Evolutionary conservation across 768 basidiomycete genomes (phyloP), one percentile per base, ranked within the genome.

Genomic region (Mycena galopus): DNA sequence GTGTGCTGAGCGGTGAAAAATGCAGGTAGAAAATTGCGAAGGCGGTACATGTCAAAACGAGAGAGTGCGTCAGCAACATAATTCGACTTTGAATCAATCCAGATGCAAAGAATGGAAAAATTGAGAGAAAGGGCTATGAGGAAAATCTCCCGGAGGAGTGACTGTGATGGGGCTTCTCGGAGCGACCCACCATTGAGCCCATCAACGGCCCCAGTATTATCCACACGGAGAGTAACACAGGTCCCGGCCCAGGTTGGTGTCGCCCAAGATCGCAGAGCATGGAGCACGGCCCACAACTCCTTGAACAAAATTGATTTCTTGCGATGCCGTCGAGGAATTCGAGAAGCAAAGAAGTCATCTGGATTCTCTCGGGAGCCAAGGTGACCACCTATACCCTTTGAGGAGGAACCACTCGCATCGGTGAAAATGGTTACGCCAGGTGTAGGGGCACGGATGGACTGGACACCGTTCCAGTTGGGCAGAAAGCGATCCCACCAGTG

Each of bases 21-120:
- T 53, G 53, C 62, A 64, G 51, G 62, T 64, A 47, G 53, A 64
- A 64, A 64, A 47, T 47, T 35, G 62, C 51, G 62, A 64, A 50
- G 51, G 62, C 50, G 25, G 51, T 50, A 64, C 50, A 64, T 64
- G 51, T 25, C 50, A n/a, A n/a, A n/a, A n/a, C n/a, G n/a, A n/a
- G n/a, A n/a, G n/a, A n/a, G n/a, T n/a, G n/a, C n/a, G n/a, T n/a
- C n/a, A n/a, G n/a, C n/a, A n/a, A n/a, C n/a, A n/a, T n/a, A n/a
- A n/a, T n/a, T n/a, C n/a, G n/a, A 64, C 62, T 64, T 64, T 7
- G 62, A 64, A 64, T 53, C 62, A 37, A 64, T 53, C 62, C 62
- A 64, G 62, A 64, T 16, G 16, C 62, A 64, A 64, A 16, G 62
- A 37, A 64, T 57, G 7, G 56, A 57, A 57, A 57, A 57, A 57